These are phyloP conservation scores for Globisporangium splendens DNA, from an alignment of 352 stramenopile species.

Conservation along the genomic window DNA sequence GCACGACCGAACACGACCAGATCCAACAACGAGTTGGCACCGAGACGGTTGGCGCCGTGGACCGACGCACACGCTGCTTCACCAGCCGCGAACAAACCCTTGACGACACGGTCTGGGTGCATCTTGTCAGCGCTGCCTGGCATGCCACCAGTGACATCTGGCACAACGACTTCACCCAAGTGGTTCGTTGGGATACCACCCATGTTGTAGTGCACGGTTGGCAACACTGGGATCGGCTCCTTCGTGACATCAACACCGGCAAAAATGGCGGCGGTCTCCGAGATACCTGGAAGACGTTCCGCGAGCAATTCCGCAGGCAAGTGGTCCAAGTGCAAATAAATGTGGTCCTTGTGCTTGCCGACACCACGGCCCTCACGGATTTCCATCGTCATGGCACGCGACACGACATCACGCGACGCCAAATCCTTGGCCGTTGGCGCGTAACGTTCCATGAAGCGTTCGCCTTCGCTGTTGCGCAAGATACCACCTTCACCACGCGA, in stretches of 20 bases:
- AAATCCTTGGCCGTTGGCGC: slow-evolving; percentile 96
- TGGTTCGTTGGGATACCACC: slow-evolving; percentile 97
- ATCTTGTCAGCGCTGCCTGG: slow-evolving; percentile 21
- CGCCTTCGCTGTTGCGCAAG: slow-evolving; percentile 92
- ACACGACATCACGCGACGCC: slow-evolving; percentile 94
- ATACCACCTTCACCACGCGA: slow-evolving; percentile 96
- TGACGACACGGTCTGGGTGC: slow-evolving; percentile 89
- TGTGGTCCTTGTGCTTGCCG: slow-evolving; percentile 91
- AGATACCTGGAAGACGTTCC: slow-evolving; percentile 95
- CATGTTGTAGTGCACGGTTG: slow-evolving; percentile 99
- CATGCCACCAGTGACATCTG: slow-evolving; percentile 45
- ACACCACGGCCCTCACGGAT: slow-evolving; percentile 95
- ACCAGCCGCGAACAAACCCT: slow-evolving; percentile 93
- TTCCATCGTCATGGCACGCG: slow-evolving; percentile 96
- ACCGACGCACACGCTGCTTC: slow-evolving; percentile 95
- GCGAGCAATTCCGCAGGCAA: slow-evolving; percentile 91
- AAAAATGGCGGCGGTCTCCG: slow-evolving; percentile 96
- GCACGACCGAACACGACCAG: slow-evolving; percentile 97
- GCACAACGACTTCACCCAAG: slow-evolving; percentile 89
- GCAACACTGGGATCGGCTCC: slow-evolving; percentile 96
- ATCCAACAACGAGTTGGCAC: slow-evolving; percentile 94
- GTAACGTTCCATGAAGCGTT: slow-evolving; percentile 96
- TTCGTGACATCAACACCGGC: slow-evolving; percentile 97
- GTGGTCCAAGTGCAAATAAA: slow-evolving; percentile 97
- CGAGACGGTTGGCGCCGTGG: slow-evolving; percentile 93